These are phyloP conservation scores for Thelonectria discophora DNA, from an alignment of 2,329 filamentous ascomycete genomes.

Conservation along the genomic window DNA sequence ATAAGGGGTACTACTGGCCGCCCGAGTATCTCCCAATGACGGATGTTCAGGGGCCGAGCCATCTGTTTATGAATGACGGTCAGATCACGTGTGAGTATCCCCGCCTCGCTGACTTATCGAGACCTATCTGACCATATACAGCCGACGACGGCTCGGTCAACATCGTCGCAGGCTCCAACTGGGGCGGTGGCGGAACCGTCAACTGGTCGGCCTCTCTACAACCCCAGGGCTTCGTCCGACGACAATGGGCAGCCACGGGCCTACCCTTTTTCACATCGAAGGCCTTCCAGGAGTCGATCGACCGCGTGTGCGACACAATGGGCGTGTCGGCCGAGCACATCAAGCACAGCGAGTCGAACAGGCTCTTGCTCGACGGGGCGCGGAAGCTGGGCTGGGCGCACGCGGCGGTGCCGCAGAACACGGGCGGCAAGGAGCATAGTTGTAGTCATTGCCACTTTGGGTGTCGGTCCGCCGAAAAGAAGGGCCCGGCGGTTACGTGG, in stretches of 20 bases:
- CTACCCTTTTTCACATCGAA: slow-evolving; percentile 1
- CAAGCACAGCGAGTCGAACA: slow-evolving; percentile 73
- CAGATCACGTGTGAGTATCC: slow-evolving; percentile 6
- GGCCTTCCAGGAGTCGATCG: slow-evolving; percentile 59
- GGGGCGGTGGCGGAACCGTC: slow-evolving; percentile 81
- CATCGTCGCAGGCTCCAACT: slow-evolving; percentile 72
- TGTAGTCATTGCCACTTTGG: slow-evolving; percentile 67
- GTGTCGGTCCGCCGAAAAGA: slow-evolving; percentile 72
- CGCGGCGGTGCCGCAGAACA: slow-evolving; percentile 77
- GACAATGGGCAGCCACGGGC: slow-evolving; percentile 71
- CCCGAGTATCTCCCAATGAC: slow-evolving; percentile 73
- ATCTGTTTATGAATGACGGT: slow-evolving; percentile 15
- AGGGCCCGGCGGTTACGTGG: slow-evolving; percentile 76
- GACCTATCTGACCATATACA: not conserved
- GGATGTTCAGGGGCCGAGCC: slow-evolving; percentile 10
- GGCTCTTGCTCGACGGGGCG: slow-evolving; percentile 73
- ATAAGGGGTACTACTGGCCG: slow-evolving; percentile 77
- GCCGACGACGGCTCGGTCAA: slow-evolving; percentile 59
- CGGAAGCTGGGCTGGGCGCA: slow-evolving; percentile 74
- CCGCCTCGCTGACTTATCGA: not conserved
- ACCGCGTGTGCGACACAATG: slow-evolving; percentile 79
- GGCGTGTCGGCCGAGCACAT: slow-evolving; percentile 71
- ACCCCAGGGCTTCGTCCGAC: slow-evolving; percentile 75
- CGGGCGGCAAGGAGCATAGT: slow-evolving; percentile 69
- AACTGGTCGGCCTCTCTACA: slow-evolving; percentile 73